Evolutionary conservation across 2,329 filamentous ascomycete genomes (phyloP).

Genomic region (Paracoccidioides brasiliensis): DNA sequence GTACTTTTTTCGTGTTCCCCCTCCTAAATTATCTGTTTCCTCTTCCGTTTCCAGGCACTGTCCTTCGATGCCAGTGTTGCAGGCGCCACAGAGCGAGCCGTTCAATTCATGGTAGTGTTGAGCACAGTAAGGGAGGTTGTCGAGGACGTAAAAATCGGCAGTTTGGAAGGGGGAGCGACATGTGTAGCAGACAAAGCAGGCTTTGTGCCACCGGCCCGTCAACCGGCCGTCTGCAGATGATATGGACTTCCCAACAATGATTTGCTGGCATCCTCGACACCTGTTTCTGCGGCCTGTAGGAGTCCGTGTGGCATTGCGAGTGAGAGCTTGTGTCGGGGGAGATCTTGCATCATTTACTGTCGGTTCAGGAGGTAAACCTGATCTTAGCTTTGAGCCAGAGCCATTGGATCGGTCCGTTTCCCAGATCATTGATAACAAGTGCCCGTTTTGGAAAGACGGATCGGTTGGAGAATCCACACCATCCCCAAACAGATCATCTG

Average conservation of each 20-base stretch:
- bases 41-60: constrained; percentile 74
- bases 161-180: constrained; percentile 73
- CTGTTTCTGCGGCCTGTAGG: constrained; percentile 30
- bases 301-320: constrained; percentile 4
- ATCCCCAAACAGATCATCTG: constrained; percentile 4
- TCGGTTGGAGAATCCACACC: constrained; percentile 38
- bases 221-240: constrained; percentile 86
- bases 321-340: not conserved
- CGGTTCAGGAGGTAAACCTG: not conserved
- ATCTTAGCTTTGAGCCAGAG: not conserved
- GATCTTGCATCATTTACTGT: not conserved
- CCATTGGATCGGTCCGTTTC: not conserved
- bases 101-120: constrained; percentile 89
- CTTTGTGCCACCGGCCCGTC: constrained; percentile 87
- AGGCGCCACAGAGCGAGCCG: constrained; percentile 68
- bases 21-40: not conserved
- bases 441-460: constrained; percentile 31
- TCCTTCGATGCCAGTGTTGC: constrained; percentile 78
- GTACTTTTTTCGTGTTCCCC: constrained; percentile 49
- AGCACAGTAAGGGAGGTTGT: constrained; percentile 80
- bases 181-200: constrained; percentile 82
- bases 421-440: constrained; percentile 16
- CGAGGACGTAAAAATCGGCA: constrained; percentile 80
- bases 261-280: constrained; percentile 68
- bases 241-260: constrained; percentile 81